Base-by-base conservation (phyloP, 202 grass and related monocot genomes). In the Cymbopogon flexuosus region DNA sequence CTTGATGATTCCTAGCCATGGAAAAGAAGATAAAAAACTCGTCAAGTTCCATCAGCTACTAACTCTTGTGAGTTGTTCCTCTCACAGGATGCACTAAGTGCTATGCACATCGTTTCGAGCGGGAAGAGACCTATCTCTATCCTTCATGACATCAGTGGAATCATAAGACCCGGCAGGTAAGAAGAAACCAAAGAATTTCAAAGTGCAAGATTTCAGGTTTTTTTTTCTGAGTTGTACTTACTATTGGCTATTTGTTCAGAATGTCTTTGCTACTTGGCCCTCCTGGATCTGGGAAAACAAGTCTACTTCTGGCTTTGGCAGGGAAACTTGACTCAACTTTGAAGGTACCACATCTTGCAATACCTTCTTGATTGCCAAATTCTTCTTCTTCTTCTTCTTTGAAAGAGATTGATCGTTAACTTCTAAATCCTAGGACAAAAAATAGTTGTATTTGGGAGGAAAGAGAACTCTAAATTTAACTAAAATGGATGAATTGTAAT, bases 181-280 rank as follows among this genome's bases (percentile, higher is more conserved):
- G 47, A 10, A 67, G 39, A 57, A 51, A 0, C 19, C 41, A 13
- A 40, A 40, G 10, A 24, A 9, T 29, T 40, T 40, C 21, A 33
- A 34, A 49, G 3, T 61, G 23, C 27, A 56, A 8, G 11, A 27
- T 79, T 68, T 62, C 31, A 36, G 27, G 13, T 15, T 9, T n/a
- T 65, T 63, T 43, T 62, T 88, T 90, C 0, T 41, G 45, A 18
- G 8, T 39, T 72, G 72, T 82, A 29, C 42, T 79, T 54, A 89
- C 42, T 3, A 41, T 9, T 45, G 75, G 60, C 5, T 18, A 10
- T 52, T 65, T 68, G 1, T 84, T 58, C 72, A 97, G 94, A 63
- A 97, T 97, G 94, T 87, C 91, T 19, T 77, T 94, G 82, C 65
- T 97, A 61, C 87, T 97, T 35, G 94, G 94, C 0, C 94, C 94